Evolutionary conservation across 768 basidiomycete genomes (phyloP).

Genomic region (Suillus subluteus): DNA sequence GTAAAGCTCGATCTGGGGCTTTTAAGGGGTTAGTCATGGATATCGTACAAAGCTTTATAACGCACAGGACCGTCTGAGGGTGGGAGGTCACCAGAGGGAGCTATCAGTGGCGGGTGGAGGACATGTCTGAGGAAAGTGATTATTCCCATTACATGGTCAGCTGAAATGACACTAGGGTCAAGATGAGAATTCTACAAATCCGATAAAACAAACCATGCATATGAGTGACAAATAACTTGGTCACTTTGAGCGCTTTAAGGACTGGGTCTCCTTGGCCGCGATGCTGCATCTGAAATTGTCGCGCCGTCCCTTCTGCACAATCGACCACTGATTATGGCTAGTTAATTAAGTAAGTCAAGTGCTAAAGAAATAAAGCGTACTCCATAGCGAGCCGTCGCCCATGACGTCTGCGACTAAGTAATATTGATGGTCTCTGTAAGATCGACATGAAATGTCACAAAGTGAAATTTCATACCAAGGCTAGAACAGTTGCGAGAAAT

Average conservation of each 20-base stretch:
- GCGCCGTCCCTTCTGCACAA: constrained; percentile 79
- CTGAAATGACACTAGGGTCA: constrained; percentile 34
- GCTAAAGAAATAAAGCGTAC: constrained; percentile 42
- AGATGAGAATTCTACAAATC: not conserved
- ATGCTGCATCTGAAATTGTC: constrained; percentile 69
- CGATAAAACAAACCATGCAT: constrained; percentile 64
- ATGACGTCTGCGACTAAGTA: constrained; percentile 55
- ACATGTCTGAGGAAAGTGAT: constrained; percentile 65
- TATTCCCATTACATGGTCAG: constrained; percentile 78
- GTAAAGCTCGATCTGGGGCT: constrained; percentile 71
- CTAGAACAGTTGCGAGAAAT: constrained; percentile 78
- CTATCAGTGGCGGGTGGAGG: constrained; percentile 49
- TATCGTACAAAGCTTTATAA: constrained; percentile 6
- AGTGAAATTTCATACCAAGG: constrained; percentile 35
- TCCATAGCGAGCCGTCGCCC: constrained; percentile 65
- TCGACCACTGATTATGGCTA: constrained; percentile 63
- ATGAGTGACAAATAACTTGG: constrained; percentile 82
- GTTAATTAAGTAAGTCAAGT: constrained; percentile 7
- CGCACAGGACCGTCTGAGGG: constrained; percentile 19
- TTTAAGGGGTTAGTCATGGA: constrained; percentile 2
- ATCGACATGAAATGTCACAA: not conserved
- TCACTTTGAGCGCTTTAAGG: constrained; percentile 51
- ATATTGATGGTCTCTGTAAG: constrained; percentile 10
- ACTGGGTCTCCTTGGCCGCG: constrained; percentile 26
- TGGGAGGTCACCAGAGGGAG: constrained; percentile 16